A percentile compares a stretch with the other conserved stretches of the same genome.
Conservation (phyloP, 108 stramenopile genomes). For the Pseudonitzschia multistriata region DNA sequence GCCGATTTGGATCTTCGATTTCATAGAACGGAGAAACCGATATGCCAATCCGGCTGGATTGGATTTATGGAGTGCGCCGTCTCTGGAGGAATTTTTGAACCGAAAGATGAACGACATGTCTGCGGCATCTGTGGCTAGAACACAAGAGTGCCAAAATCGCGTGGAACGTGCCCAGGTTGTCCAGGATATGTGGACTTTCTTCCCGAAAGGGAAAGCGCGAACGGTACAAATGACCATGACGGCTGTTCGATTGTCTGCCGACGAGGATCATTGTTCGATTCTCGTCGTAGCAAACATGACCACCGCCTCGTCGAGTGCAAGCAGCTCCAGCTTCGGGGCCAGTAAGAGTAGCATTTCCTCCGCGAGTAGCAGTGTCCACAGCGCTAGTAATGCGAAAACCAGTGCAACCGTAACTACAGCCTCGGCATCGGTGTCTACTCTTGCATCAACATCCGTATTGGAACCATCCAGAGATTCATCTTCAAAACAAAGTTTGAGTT, state of each 20-base stretch:
- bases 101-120: conserved; percentile 34
- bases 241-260: conserved; percentile 17
- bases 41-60: conserved; percentile 39
- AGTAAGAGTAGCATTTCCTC: background rate
- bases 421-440: background rate
- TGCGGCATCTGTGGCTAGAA: conserved; percentile 14
- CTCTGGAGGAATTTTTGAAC: conserved; percentile 27
- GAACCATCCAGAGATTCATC: background rate
- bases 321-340: background rate
- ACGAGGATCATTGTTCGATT: conserved; percentile 20
- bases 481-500: background rate
- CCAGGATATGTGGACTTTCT: conserved; percentile 45
- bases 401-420: background rate
- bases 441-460: background rate
- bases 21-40: conserved; percentile 26
- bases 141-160: conserved; percentile 23
- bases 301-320: background rate
- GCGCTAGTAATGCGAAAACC: background rate
- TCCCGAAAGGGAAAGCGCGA: conserved; percentile 36
- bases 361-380: background rate
- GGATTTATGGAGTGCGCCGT: conserved; percentile 33
- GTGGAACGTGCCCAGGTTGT: conserved; percentile 29
- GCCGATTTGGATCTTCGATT: conserved; percentile 49
- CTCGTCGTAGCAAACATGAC: conserved; percentile 15
- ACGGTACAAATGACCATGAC: conserved; percentile 35